These are phyloP conservation scores for Myochromella boudieri DNA, from an alignment of 768 basidiomycete species.

Conservation along the genomic window DNA sequence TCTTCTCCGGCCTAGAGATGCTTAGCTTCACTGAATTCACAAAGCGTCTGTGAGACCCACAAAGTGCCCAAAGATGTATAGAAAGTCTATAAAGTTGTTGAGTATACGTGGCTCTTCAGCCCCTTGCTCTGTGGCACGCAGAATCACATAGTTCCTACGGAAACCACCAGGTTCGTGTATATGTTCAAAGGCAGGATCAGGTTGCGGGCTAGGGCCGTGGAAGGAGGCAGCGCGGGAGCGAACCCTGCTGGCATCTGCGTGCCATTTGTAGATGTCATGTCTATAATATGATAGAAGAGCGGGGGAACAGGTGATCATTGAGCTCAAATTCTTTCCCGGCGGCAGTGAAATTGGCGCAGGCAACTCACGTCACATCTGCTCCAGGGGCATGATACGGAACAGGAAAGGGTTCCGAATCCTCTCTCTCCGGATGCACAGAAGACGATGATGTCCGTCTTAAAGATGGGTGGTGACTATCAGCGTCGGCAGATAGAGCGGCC, in stretches of 20 bases:
- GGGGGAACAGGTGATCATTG: background rate
- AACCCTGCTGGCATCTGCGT: conserved; percentile 65
- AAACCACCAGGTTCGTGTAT: conserved; percentile 97
- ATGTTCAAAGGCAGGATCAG: conserved; percentile 83
- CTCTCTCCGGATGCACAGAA: conserved; percentile 29
- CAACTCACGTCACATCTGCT: conserved; percentile 87
- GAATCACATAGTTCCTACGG: conserved; percentile 80
- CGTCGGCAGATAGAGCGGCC: conserved; percentile 27
- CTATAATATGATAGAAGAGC: conserved; percentile 35
- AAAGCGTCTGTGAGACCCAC: conserved; percentile 46
- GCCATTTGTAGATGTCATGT: conserved; percentile 96
- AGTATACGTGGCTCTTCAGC: conserved; percentile 61
- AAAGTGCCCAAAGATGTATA: conserved; percentile 94
- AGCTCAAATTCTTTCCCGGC: background rate
- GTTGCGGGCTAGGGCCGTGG: conserved; percentile 51
- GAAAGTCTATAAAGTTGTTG: conserved; percentile 92
- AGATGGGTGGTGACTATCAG: conserved; percentile 17
- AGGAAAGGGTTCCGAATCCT: conserved; percentile 75
- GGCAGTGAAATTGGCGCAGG: conserved; percentile 4
- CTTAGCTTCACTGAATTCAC: background rate
- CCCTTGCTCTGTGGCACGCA: conserved; percentile 69
- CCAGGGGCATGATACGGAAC: conserved; percentile 86
- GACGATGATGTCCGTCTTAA: conserved; percentile 31
- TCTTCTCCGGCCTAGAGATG: conserved; percentile 80
- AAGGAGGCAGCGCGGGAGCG: conserved; percentile 74